These are phyloP conservation scores for Xanthoconium purpureum DNA, from an alignment of 768 basidiomycete genomes.

Conservation along the genomic window DNA sequence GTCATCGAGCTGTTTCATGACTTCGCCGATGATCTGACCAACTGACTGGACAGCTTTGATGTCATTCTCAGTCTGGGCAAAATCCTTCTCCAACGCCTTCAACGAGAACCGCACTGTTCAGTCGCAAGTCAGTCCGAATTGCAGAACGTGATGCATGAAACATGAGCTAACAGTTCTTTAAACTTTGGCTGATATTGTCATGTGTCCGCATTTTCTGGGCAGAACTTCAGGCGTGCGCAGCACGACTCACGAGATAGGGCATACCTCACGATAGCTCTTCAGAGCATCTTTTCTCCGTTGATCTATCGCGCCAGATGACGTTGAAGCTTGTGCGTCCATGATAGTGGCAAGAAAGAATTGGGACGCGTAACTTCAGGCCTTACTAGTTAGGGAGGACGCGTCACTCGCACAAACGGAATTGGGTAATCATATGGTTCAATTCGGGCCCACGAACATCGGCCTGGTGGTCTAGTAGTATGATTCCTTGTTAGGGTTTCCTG, in stretches of 20 bases:
- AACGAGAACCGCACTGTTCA: slow-evolving; percentile 84
- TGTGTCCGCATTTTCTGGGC: slow-evolving; percentile 91
- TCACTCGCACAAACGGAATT: slow-evolving; percentile 7
- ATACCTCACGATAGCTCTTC: slow-evolving; percentile 72
- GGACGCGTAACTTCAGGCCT: slow-evolving; percentile 4
- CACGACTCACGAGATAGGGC: slow-evolving; percentile 4
- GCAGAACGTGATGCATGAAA: neutral
- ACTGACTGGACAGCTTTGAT: slow-evolving; percentile 99
- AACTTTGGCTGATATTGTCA: slow-evolving; percentile 76
- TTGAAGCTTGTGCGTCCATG: slow-evolving; percentile 37
- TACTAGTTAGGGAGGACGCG: slow-evolving; percentile 19
- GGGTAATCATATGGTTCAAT: neutral
- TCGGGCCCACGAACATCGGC: slow-evolving; percentile 14
- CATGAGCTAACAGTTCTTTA: slow-evolving; percentile 78
- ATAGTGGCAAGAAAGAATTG: slow-evolving; percentile 5
- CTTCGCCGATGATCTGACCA: slow-evolving; percentile 98
- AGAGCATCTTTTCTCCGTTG: slow-evolving; percentile 71
- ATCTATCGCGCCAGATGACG: slow-evolving; percentile 62
- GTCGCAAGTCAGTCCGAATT: neutral
- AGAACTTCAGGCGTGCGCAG: slow-evolving; percentile 1
- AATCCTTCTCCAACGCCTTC: slow-evolving; percentile 85
- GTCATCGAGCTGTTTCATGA: slow-evolving; percentile 97
- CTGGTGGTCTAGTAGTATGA: slow-evolving; percentile 56
- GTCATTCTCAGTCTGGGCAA: slow-evolving; percentile 95
- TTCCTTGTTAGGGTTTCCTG: slow-evolving; percentile 46